Conservation (phyloP, 805 yeast species). For the Ogataea ramenticola region DNA sequence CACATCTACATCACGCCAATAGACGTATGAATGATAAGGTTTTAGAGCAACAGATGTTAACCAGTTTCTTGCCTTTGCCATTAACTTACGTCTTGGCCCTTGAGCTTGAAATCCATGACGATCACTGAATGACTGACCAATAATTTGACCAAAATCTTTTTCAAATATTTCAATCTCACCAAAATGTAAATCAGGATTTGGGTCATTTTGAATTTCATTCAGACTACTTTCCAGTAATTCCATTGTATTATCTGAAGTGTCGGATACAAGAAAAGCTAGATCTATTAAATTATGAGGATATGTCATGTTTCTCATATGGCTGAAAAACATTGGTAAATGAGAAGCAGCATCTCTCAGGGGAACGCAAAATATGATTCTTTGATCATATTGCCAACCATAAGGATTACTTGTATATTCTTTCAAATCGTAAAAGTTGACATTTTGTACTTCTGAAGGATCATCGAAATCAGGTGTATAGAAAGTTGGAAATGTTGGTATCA, state of each 20-base stretch:
- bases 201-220: conserved; percentile 55
- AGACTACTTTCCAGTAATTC: conserved; percentile 53
- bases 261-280: conserved; percentile 78
- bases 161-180: conserved; percentile 84
- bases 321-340: conserved; percentile 55
- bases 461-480: not conserved
- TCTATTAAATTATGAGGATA: conserved; percentile 52
- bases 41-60: conserved; percentile 74
- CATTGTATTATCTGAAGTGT: conserved; percentile 84
- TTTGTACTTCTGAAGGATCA: conserved; percentile 1
- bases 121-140: conserved; percentile 90
- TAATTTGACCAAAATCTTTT: conserved; percentile 87
- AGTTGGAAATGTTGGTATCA: too few relatives aligned
- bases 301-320: conserved; percentile 48
- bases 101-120: conserved; percentile 95
- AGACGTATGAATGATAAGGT: conserved; percentile 93
- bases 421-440: conserved; percentile 31
- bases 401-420: conserved; percentile 33
- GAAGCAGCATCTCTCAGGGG: conserved; percentile 55
- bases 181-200: conserved; percentile 55
- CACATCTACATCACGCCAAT: conserved; percentile 98
- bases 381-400: conserved; percentile 48
- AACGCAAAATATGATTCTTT: conserved; percentile 47
- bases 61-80: conserved; percentile 98
- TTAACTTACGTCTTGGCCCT: conserved; percentile 87